Evolutionary conservation across 2,329 filamentous ascomycete genomes (phyloP).

Genomic region (Ophiostoma populinum): DNA sequence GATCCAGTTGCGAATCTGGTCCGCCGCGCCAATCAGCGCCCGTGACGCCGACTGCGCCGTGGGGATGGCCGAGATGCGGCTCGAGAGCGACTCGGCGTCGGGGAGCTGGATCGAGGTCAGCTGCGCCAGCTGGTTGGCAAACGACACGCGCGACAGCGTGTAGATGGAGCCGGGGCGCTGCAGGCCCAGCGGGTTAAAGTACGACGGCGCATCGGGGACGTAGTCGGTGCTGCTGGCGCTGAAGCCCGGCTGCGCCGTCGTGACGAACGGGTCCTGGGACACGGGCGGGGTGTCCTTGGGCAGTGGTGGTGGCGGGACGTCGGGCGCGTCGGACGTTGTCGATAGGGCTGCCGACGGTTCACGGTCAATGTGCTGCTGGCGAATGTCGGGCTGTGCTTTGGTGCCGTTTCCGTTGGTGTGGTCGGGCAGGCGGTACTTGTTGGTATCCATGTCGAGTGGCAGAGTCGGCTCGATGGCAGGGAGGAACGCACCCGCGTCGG

Average conservation of each 20-base stretch:
- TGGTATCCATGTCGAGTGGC: conserved; percentile 47
- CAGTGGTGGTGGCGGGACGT: conserved; percentile 24
- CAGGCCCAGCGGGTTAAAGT: conserved; percentile 49
- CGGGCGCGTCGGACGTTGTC: conserved; percentile 7
- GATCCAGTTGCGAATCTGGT: conserved; percentile 91
- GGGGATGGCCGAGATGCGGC: conserved; percentile 68
- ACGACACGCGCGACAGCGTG: conserved; percentile 79
- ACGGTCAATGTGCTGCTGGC: conserved; percentile 39
- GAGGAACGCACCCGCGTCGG: conserved; percentile 16
- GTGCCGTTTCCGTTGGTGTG: conserved; percentile 50
- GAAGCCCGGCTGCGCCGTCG: too few species aligned
- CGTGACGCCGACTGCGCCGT: conserved; percentile 71
- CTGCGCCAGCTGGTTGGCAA: conserved; percentile 83
- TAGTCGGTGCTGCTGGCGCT: conserved; percentile 18
- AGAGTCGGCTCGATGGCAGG: conserved; percentile 34
- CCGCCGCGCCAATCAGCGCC: conserved; percentile 70
- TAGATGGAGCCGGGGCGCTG: conserved; percentile 75
- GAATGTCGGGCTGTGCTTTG: conserved; percentile 40
- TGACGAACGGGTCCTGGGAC: conserved; percentile 7
- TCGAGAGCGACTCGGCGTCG: conserved; percentile 66
- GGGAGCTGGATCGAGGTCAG: conserved; percentile 81
- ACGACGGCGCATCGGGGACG: conserved; percentile 35
- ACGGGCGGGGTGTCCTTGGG: conserved; percentile 36
- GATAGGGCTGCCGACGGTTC: conserved; percentile 12
- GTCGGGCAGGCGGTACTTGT: conserved; percentile 60